A percentile compares a stretch with the other conserved stretches of the same genome.
These are phyloP conservation scores for Tritrichomonas foetus DNA, from an alignment of 208 protist species.

Conservation along the genomic window DNA sequence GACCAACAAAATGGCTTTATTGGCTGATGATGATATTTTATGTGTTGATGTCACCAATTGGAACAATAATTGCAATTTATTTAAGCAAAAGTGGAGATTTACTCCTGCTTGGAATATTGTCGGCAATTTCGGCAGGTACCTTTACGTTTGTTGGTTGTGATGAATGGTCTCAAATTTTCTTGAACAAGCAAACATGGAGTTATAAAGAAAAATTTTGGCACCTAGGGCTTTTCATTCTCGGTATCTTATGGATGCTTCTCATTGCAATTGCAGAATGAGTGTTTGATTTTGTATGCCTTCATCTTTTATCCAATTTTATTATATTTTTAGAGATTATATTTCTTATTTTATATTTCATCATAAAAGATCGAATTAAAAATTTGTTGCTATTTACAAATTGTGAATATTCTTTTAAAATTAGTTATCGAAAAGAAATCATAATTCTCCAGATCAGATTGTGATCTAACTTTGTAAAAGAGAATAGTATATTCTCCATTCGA, in stretches of 20 bases:
- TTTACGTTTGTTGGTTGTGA: not conserved
- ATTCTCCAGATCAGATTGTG: too few species aligned
- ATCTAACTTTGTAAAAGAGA: too few species aligned
- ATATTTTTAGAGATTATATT: too few species aligned
- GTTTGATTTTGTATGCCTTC: too few species aligned
- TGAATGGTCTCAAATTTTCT: conserved; percentile 15
- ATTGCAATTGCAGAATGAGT: not conserved
- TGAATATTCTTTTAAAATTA: too few species aligned
- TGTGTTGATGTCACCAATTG: not conserved
- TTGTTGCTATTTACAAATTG: too few species aligned
- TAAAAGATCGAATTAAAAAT: too few species aligned
- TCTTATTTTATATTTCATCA: too few species aligned
- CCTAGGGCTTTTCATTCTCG: not conserved
- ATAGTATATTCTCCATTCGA: too few species aligned
- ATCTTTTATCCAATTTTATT: too few species aligned
- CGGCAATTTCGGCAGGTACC: not conserved
- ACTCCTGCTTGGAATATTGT: not conserved
- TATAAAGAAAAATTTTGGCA: not conserved
- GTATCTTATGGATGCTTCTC: not conserved
- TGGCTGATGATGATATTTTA: not conserved
- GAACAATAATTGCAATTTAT: not conserved
- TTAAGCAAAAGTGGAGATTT: not conserved
- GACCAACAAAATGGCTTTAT: not conserved
- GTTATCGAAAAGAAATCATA: too few species aligned
- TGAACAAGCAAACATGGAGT: not conserved